Evolutionary conservation across 768 basidiomycete species (phyloP).

Genomic region (Tricholoma matsutake): DNA sequence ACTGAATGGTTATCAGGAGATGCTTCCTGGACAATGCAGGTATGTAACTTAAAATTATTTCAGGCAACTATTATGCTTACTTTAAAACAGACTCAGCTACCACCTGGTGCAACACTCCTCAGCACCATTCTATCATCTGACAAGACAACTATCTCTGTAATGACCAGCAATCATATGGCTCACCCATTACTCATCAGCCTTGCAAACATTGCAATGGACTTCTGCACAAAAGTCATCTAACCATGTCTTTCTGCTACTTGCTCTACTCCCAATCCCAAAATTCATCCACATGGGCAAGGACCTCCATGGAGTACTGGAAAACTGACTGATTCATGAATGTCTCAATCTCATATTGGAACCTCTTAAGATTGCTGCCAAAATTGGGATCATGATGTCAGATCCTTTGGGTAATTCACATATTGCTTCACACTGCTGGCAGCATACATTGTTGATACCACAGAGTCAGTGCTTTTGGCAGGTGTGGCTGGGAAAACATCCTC

Average conservation of each 20-base stretch:
- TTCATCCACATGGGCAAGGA: constrained; percentile 1
- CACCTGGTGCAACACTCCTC: constrained; percentile 12
- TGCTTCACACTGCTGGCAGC: constrained; percentile 20
- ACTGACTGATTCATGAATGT: constrained; percentile 23
- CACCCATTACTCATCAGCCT: constrained; percentile 14
- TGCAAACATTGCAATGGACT: constrained; percentile 13
- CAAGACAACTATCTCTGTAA: constrained; percentile 15
- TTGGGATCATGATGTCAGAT: constrained; percentile 27
- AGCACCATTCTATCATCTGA: constrained; percentile 16
- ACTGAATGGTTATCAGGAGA: not conserved
- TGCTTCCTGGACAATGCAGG: not conserved
- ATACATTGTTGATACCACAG: constrained; percentile 25
- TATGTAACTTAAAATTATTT: not conserved
- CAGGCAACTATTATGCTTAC: not conserved
- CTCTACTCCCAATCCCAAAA: constrained; percentile 18
- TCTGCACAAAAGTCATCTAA: constrained; percentile 12
- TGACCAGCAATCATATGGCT: constrained; percentile 11
- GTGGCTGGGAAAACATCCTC: constrained; percentile 28
- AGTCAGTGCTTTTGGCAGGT: constrained; percentile 27
- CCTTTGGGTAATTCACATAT: constrained; percentile 19
- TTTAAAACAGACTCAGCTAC: not conserved
- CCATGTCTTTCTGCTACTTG: constrained; percentile 15
- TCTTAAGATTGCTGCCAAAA: constrained; percentile 26
- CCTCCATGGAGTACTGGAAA: constrained; percentile 21
- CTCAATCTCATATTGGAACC: constrained; percentile 26